Base-by-base conservation (phyloP, 495 filamentous ascomycete genomes). In the Xylaria telfairii region DNA sequence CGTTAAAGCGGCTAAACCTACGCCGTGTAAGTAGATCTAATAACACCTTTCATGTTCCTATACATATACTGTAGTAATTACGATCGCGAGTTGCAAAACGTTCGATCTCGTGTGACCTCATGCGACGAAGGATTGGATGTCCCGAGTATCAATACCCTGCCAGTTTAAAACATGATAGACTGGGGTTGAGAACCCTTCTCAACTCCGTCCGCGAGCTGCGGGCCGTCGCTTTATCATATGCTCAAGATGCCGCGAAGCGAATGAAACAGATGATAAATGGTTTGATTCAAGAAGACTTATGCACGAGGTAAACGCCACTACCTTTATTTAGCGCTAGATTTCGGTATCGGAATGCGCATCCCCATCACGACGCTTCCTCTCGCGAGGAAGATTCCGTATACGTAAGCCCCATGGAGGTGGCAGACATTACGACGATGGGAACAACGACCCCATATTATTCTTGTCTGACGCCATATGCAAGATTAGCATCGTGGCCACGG, bases 401-500 rank as follows among this genome's bases (percentile, higher is more conserved):
- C 7, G 41, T 24, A 46, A 17, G 44, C 15, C 19, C 2, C 4
- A 34, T 42, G 6, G 7, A 24, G 62, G 26, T 21, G 44, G 24
- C 19, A 9, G 21, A 9, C 44, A 12, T 15, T 21, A 53, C n/a
- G 26, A 32, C 10, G 44, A 15, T 13, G 30, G 63, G n/a, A 32
- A 34, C 15, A 53, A 17, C 3, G 15, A 28, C 44, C 56, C 30
- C 37, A 12, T 1, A 53, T 69, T 34, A 68, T 42, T 57, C 49
- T 47, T 62, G 39, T 39, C 61, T 65, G 3, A n/a, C 34, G 32
- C 46, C 59, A 46, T 32, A 47, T 34, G 21, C 37, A 65, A 37
- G 28, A 44, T 64, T 42, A 62, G 57, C 46, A 44, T 26, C 8
- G 24, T 21, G 37, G 59, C 37, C 10, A 32, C 62, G 39, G 10